phyloP scores from a whole-genome alignment of 2,329 filamentous ascomycete genomes.

The Cladophialophora exuberans region DNA sequence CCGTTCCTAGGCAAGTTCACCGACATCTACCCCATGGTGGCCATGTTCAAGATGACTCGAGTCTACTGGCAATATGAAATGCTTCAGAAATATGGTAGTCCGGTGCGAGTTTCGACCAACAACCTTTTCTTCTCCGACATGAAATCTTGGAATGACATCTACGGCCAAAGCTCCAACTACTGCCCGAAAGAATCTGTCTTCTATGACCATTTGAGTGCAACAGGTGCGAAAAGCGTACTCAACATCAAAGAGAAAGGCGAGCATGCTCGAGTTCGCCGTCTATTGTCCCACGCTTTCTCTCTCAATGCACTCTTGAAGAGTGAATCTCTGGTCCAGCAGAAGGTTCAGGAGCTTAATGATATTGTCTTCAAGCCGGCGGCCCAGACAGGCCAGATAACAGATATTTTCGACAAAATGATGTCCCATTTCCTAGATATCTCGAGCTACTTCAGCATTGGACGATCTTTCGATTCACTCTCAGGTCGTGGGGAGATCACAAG shows the following conservation, averaged over 20 bases:
- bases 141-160: constrained; percentile 40
- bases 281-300: constrained; percentile 46
- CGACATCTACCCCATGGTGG: neutral
- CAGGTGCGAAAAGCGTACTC: constrained; percentile 1
- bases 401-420: constrained; percentile 4
- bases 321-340: constrained; percentile 32
- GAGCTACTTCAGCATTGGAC: constrained; percentile 3
- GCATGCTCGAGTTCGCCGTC: constrained; percentile 36
- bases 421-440: constrained; percentile 9
- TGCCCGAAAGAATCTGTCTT: constrained; percentile 6
- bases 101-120: constrained; percentile 40
- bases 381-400: constrained; percentile 32
- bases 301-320: neutral
- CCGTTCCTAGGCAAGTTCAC: constrained; percentile 52
- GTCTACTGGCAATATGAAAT: constrained; percentile 1
- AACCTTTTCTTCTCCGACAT: constrained; percentile 40
- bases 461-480: constrained; percentile 3
- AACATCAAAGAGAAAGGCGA: constrained; percentile 22
- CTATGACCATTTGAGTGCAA: constrained; percentile 5
- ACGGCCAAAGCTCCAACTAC: constrained; percentile 18
- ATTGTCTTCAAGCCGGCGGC: constrained; percentile 40
- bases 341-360: constrained; percentile 40
- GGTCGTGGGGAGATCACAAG: neutral
- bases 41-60: neutral
- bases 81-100: constrained; percentile 35